Percentiles rank a stretch among this genome's conserved stretches.
Evolutionary conservation across 177 flowering plant genomes (phyloP).

Genomic region (Telopea speciosissima): DNA sequence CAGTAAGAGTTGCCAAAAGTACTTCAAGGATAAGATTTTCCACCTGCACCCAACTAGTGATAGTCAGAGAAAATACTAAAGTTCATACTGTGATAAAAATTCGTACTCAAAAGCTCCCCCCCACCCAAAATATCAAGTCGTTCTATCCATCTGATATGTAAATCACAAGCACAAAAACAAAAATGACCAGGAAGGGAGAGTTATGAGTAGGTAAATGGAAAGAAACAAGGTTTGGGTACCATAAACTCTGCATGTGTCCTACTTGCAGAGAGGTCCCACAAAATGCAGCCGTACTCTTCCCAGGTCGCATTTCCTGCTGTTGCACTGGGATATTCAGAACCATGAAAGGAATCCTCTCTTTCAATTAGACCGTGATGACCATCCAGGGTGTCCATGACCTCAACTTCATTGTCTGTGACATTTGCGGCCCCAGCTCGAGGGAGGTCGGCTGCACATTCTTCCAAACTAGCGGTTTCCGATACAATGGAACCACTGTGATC

Average conservation of each 20-base stretch:
- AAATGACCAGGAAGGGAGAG: background rate
- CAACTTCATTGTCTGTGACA: conserved; percentile 7
- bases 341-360: conserved; percentile 12
- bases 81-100: background rate
- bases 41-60: conserved; percentile 39
- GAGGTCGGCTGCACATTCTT: conserved; percentile 11
- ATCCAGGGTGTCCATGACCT: conserved; percentile 30
- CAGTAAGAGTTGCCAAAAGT: conserved; percentile 56
- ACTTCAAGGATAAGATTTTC: conserved; percentile 79
- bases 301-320: conserved; percentile 45
- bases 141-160: no score
- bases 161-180: no score
- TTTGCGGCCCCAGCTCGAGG: conserved; percentile 5
- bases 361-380: conserved; percentile 15
- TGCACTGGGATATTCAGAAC: conserved; percentile 11
- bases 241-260: conserved; percentile 77
- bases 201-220: background rate
- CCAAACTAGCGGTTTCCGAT: conserved; percentile 13
- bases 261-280: conserved; percentile 93
- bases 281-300: conserved; percentile 90
- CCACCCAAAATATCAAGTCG: no score
- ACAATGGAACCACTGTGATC: conserved; percentile 4
- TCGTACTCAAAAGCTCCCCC: background rate
- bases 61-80: background rate
- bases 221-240: conserved; percentile 35